Base-by-base conservation (phyloP, 768 basidiomycete genomes). In the Melanogaster broomeanus region DNA sequence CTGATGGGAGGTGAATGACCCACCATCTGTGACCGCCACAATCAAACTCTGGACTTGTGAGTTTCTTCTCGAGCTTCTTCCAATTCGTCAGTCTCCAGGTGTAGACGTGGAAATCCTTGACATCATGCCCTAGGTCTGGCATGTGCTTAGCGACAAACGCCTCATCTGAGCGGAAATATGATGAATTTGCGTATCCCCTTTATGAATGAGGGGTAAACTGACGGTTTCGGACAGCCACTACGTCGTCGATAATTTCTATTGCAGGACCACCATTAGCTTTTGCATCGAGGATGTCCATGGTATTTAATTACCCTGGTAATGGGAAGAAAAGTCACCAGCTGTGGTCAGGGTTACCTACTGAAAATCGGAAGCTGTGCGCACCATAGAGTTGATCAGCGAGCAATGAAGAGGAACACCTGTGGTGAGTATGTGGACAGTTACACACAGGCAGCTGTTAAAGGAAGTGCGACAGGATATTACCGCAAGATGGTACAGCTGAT, bases 11-110 rank as follows among this genome's bases (percentile, higher is more conserved):
- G 21, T 9, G 39, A 28, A 19, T 21, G 42, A 72, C 80, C 55
- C 58, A 95, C 97, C 97, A 99, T 80, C 87, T 88, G 73, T 99
- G 97, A 54, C 94, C 95, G 55, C 97, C 97, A 72, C 95, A 98
- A 56, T 92, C 88, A 65, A 99, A 99, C 59, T 98, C 95, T 24
- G 88, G 85, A 72, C 92, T 88, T 10, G 92, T 93, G 35, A 97
- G 72, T 72, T 96, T 93, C 82, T 98, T 98, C 53, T 96, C 93
- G 63, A 96, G 78, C 62, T 93, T 91, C 77, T 89, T 90, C 93
- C 97, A 99, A 58, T 87, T 86, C 27, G 73, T 75, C 49, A 98
- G 73, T 55, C 75, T 77, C 97, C 97, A 99, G 16, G 83, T 81
- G 65, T 80, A 96, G n/a, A 94, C 92, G 64, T 86, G 85, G 72